Percentiles rank a stretch among this genome's conserved stretches.
Conservation (phyloP, 345 rosid species). For the Dovyalis caffra region DNA sequence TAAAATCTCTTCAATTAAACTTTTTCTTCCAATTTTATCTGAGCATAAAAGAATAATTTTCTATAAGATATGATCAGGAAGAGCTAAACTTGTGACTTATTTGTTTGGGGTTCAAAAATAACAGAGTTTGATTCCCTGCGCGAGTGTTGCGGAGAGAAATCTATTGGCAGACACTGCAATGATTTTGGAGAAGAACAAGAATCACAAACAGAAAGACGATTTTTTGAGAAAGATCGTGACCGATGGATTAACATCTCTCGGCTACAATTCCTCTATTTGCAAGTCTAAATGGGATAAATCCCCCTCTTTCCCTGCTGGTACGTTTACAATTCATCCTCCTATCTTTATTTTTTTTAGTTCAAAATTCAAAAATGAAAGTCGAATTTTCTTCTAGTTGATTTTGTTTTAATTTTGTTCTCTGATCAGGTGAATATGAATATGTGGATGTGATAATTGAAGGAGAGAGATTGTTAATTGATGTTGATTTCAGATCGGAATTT, state of each 20-base stretch:
- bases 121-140: slow-evolving; percentile 76
- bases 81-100: not conserved
- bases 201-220: slow-evolving; percentile 63
- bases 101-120: not conserved
- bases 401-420: not conserved
- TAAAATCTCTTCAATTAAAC: not conserved
- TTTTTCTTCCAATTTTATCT: not conserved
- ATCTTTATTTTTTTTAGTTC: not conserved
- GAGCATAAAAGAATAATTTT: not conserved
- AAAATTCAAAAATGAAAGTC: not conserved
- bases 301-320: slow-evolving; percentile 74
- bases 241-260: slow-evolving; percentile 57
- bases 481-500: slow-evolving; percentile 81
- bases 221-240: slow-evolving; percentile 53
- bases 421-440: slow-evolving; percentile 74
- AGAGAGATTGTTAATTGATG: slow-evolving; percentile 65
- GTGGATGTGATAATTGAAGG: slow-evolving; percentile 61
- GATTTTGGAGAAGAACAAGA: slow-evolving; percentile 81
- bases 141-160: slow-evolving; percentile 68
- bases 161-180: slow-evolving; percentile 73
- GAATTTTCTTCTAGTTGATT: not conserved
- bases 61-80: not conserved
- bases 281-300: slow-evolving; percentile 92
- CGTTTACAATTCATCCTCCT: not conserved
- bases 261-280: slow-evolving; percentile 79